Conservation (phyloP, 2,329 filamentous ascomycete genomes). For the Scolecobasidium constrictum region DNA sequence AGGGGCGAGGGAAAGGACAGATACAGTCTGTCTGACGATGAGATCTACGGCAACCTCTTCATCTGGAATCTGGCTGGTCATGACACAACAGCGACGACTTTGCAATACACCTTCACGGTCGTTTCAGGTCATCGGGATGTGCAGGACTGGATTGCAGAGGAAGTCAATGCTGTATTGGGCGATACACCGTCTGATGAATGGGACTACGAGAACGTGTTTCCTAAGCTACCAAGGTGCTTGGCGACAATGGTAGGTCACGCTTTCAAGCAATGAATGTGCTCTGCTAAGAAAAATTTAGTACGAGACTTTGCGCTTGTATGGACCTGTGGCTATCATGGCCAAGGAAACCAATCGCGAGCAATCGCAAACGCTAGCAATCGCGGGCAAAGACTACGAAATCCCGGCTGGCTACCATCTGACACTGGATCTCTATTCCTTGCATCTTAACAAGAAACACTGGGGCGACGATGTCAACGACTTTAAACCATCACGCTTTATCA, state of each 20-base stretch:
- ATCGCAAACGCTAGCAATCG: neutral
- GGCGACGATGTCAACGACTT: constrained; percentile 1
- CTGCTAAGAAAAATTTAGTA: neutral
- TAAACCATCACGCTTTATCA: constrained; percentile 7
- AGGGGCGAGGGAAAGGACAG: constrained; percentile 2
- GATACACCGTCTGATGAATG: neutral
- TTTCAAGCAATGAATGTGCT: neutral
- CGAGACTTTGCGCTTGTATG: constrained; percentile 7
- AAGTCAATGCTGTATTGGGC: constrained; percentile 1
- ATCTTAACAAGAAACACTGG: constrained; percentile 4
- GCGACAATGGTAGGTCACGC: constrained; percentile 2
- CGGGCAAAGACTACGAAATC: neutral
- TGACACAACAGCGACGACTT: constrained; percentile 5
- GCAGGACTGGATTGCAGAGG: constrained; percentile 8
- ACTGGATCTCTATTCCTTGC: constrained; percentile 1
- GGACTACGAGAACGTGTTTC: constrained; percentile 3
- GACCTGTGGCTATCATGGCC: constrained; percentile 1
- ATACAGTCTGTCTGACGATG: neutral
- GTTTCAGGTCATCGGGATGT: neutral
- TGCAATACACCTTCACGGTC: constrained; percentile 3
- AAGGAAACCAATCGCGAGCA: neutral
- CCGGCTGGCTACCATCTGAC: neutral
- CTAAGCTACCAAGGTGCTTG: constrained; percentile 4
- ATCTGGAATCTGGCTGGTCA: constrained; percentile 6
- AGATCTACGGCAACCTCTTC: constrained; percentile 10